Base-by-base conservation (phyloP, 176 grass and related monocot species). In the Zea luxurians region DNA sequence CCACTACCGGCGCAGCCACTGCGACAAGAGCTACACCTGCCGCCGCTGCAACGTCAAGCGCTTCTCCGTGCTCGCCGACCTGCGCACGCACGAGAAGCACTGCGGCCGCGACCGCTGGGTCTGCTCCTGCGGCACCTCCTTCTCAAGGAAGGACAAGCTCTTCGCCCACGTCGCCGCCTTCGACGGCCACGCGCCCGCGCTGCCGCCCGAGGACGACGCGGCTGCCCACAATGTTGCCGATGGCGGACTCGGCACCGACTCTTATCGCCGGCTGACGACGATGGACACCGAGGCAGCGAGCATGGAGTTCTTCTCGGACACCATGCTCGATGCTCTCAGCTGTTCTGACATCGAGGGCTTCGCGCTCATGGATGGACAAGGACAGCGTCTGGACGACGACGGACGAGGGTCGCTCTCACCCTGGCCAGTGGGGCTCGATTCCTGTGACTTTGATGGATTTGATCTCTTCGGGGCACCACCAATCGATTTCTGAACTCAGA, bases 1-100 rank as follows among this genome's bases (percentile, higher is more conserved):
- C 83, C 96, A 99, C 81, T 95, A 92, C 89, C 91, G 93, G 40
- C 71, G 96, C 61, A 99, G 90, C 83, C 96, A 99, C 87, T 99
- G 92, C 81, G 88, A 89, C 71, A 99, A 99, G 90, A 72, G 81
- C 71, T 89, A 84, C 63, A 79, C 84, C 38, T 99, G 96, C 83
- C 66, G 91, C 34, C 78, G 96, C 0, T 87, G 96, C 78, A 79
- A 71, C 88, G 84, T 93, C 81, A 99, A 99, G 90, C 84, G 82
- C 17, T 99, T 99, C 96, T 90, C 92, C 18, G 96, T 99, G 61
- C 68, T 95, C 71, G 86, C 96, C 20, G 96, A 99, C 82, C 90
- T 99, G 57, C 93, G 85, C 81, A 92, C 86, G 18, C 96, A 99
- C 77, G 85, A 95, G 82, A 99, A 94, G 81, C 90, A 99, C 86